These are phyloP conservation scores for Perkinsus marinus DNA, from an alignment of 169 alveolate genomes.

Conservation along the genomic window DNA sequence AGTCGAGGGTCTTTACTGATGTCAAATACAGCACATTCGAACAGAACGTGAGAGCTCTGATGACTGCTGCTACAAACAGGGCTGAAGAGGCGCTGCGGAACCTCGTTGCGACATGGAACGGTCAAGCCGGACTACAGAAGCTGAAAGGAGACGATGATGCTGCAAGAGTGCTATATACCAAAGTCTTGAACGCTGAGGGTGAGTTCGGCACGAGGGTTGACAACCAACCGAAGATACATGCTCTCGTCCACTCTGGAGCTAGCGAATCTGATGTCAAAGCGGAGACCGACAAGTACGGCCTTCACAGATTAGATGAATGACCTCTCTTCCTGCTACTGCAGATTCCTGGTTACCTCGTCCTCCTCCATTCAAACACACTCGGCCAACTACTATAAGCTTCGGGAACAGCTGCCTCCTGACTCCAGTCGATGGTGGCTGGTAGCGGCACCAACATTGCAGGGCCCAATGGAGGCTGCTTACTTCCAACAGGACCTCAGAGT, in stretches of 20 bases:
- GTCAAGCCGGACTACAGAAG: background rate
- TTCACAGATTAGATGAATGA: background rate
- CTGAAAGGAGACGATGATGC: background rate
- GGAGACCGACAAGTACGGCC: background rate
- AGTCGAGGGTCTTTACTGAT: background rate
- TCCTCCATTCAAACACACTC: background rate
- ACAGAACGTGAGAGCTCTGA: background rate
- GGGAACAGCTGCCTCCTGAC: background rate
- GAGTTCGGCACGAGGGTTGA: background rate
- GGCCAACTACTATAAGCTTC: background rate
- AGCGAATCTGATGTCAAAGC: background rate
- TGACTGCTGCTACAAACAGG: background rate
- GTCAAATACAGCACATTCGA: background rate
- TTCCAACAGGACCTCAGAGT: background rate
- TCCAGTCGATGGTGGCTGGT: background rate
- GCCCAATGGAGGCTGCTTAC: background rate
- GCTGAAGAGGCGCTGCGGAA: background rate
- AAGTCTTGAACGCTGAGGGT: background rate
- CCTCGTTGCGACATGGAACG: background rate
- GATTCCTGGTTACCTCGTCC: background rate
- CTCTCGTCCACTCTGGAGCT: background rate
- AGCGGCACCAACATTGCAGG: background rate
- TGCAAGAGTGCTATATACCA: background rate
- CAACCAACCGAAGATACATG: background rate
- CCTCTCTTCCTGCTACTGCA: background rate